Percentiles rank a stretch among this genome's conserved stretches.
Evolutionary conservation across 2,329 filamentous ascomycete genomes (phyloP).

Genomic region (Fusarium nurragi): DNA sequence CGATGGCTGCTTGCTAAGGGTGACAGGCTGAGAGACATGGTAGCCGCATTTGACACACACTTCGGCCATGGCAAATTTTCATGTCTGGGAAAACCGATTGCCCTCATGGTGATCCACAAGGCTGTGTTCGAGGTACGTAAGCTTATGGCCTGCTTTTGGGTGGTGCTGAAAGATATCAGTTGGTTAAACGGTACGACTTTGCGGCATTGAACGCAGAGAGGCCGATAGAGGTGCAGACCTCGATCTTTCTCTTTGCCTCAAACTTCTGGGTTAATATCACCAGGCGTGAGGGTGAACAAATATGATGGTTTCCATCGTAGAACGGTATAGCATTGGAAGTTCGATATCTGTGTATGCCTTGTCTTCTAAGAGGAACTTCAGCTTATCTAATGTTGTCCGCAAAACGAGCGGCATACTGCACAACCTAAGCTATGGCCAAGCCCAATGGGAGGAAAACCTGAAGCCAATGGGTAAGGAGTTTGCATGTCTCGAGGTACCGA

Average conservation of each 20-base stretch:
- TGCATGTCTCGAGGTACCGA: neutral
- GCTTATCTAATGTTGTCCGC: neutral
- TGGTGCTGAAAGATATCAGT: conserved; percentile 26
- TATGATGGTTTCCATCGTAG: neutral
- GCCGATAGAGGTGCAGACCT: conserved; percentile 48
- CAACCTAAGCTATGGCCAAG: neutral
- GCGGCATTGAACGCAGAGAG: conserved; percentile 47
- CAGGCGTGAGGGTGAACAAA: conserved; percentile 15
- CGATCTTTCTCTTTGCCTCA: conserved; percentile 49
- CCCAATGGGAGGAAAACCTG: neutral
- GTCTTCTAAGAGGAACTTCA: neutral
- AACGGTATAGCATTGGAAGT: neutral
- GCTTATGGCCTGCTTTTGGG: rapidly evolving
- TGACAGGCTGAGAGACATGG: conserved; percentile 49
- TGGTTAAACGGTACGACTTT: conserved; percentile 49
- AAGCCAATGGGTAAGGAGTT: neutral
- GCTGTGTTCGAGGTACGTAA: conserved; percentile 56
- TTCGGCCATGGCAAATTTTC: conserved; percentile 58
- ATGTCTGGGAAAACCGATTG: conserved; percentile 59
- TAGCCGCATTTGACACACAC: conserved; percentile 52
- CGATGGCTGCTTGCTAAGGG: conserved; percentile 58
- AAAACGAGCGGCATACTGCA: too few species aligned
- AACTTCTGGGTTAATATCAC: conserved; percentile 50
- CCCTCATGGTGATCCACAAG: conserved; percentile 60
- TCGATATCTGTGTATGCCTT: neutral